A percentile compares a stretch with the other conserved stretches of the same genome.
Conservation (phyloP, 768 basidiomycete species). For the Tricholoma hemisulphureum region DNA sequence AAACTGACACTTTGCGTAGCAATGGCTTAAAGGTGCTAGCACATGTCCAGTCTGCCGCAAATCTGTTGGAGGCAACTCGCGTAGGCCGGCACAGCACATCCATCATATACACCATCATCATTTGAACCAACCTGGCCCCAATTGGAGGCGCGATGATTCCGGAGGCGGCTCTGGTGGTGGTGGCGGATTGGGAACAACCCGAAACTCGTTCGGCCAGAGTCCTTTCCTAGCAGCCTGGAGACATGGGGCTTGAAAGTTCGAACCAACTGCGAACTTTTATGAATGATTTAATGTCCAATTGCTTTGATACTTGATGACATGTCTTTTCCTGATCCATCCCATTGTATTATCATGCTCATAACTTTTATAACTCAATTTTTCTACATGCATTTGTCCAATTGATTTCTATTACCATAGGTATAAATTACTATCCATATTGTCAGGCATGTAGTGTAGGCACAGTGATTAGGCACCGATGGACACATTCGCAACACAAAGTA, state of each 20-base stretch:
- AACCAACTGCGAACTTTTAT: no score
- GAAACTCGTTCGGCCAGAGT: neutral
- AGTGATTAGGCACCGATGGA: no score
- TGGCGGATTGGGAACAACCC: neutral
- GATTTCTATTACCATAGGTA: no score
- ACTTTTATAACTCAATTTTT: no score
- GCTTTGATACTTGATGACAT: neutral
- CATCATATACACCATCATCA: neutral
- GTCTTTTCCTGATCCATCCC: neutral
- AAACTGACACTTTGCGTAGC: slow-evolving; percentile 37
- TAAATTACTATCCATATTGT: no score
- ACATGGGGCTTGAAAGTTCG: neutral
- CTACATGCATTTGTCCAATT: no score
- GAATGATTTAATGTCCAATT: neutral
- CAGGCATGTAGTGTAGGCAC: no score
- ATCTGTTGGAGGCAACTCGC: slow-evolving; percentile 35
- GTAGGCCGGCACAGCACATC: neutral
- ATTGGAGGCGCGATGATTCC: slow-evolving; percentile 10
- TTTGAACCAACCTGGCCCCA: slow-evolving; percentile 12
- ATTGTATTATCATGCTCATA: neutral
- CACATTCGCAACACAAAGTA: no score
- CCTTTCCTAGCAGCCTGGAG: neutral
- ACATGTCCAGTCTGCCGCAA: slow-evolving; percentile 84
- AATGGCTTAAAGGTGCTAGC: slow-evolving; percentile 76
- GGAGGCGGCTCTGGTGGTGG: slow-evolving; percentile 7